Percentiles rank a stretch among this genome's conserved stretches.
These are phyloP conservation scores for Xylariaceae sp. DNA, from an alignment of 2,329 filamentous ascomycete genomes.

Conservation along the genomic window DNA sequence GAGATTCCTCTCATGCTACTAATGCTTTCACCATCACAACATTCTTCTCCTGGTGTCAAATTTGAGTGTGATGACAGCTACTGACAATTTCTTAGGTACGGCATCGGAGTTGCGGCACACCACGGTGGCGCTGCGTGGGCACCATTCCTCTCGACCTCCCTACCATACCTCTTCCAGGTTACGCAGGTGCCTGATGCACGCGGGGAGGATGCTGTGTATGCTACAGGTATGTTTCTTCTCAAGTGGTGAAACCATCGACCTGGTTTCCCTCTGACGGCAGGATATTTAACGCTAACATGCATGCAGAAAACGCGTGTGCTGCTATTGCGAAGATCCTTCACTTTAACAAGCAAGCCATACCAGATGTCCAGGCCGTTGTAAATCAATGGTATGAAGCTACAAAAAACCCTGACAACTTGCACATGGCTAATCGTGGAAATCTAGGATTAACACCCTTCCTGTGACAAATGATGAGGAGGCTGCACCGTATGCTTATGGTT, in stretches of 20 bases:
- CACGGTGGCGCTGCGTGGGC: slow-evolving; percentile 84
- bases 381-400: slow-evolving; percentile 54
- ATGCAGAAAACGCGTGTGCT: slow-evolving; percentile 80
- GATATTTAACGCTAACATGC: slow-evolving; percentile 13
- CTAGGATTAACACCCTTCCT: slow-evolving; percentile 74
- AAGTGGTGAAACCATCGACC: neutral
- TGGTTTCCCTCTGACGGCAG: neutral
- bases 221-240: slow-evolving; percentile 48
- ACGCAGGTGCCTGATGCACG: slow-evolving; percentile 76
- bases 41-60: neutral
- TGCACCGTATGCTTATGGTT: slow-evolving; percentile 90
- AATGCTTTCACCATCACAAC: neutral
- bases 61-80: neutral
- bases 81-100: slow-evolving; percentile 45
- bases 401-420: neutral
- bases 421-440: slow-evolving; percentile 4
- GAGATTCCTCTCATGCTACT: neutral
- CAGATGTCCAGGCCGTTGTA: slow-evolving; percentile 69
- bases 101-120: slow-evolving; percentile 90
- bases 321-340: slow-evolving; percentile 96
- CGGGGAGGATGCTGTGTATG: slow-evolving; percentile 89
- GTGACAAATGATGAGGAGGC: slow-evolving; percentile 96
- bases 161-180: slow-evolving; percentile 80
- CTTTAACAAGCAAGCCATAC: slow-evolving; percentile 73
- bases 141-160: slow-evolving; percentile 73